Base-by-base conservation (phyloP, 225 moss, liverwort and hornwort species). In the Pseudisothecium myosuroides region DNA sequence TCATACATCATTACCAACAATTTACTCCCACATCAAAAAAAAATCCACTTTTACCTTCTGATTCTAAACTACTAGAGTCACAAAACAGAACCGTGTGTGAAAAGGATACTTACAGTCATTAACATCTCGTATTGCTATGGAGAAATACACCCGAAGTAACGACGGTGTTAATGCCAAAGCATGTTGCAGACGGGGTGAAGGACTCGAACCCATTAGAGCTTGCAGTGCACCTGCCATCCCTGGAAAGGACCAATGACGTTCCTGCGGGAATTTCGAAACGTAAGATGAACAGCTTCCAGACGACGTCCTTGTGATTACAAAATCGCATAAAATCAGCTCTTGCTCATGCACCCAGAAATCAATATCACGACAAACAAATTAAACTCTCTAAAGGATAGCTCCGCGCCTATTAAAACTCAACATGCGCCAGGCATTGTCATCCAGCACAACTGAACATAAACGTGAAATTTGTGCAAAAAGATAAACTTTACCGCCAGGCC, bases 211-310 rank as follows among this genome's bases (percentile, higher is more conserved):
- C 93, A 95, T 89, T 21, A 91, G 84, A 62, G 91, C 90, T 95
- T 95, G 94, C 90, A 99, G 88, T 21, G 97, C 97, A 69, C 92
- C 93, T 91, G 95, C 95, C 98, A 99, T 99, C 50, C 98, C 97
- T 82, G 96, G 95, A 74, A 92, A 95, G 18, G 97, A 95, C 98
- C 98, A 99, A 90, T 99, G 98, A 69, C 98, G 97, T 84, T 99
- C 98, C 98, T 98, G 92, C 90, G 79, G 55, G n/a, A 29, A 88
- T 76, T 80, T 49, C 50, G 8, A 39, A 74, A 67, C 8, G 87
- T 89, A 49, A 89, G 89, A 87, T 85, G 45, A 88, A 5, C 54
- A 63, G 41, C 69, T 82, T 43, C 69, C 31, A 87, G 12, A 75
- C 39, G 11, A 72, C 12, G 34, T n/a, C 64, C 74, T 82, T 34